Evolutionary conservation across 2,329 filamentous ascomycete species (phyloP).

Genomic region (Pseudogymnoascus sp.): DNA sequence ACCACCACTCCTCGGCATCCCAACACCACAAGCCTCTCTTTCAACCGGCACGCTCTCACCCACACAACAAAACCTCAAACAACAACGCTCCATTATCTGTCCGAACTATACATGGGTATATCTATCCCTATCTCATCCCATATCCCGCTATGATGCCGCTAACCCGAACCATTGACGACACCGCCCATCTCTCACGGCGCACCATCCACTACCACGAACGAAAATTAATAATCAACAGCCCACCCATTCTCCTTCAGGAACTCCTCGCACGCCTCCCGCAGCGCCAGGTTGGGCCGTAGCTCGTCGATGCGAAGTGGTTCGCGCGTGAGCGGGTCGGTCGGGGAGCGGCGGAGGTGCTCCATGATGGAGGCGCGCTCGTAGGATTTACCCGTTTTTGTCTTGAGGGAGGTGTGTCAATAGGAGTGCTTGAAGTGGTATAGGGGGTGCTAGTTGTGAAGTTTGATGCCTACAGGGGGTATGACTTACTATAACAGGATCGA

Average conservation of each 20-base stretch:
- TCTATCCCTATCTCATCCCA: background rate
- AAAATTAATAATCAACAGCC: constrained; percentile 73
- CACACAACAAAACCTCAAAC: background rate
- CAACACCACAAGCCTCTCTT: background rate
- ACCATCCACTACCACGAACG: background rate
- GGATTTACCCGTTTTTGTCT: constrained; percentile 78
- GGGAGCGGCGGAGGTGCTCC: constrained; percentile 70
- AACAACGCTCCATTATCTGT: background rate
- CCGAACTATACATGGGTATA: background rate
- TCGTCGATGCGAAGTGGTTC: constrained; percentile 61
- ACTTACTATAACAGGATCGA: constrained; percentile 48
- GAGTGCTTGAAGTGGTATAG: background rate
- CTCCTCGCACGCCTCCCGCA: constrained; percentile 75
- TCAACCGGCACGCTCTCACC: background rate
- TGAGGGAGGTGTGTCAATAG: constrained; percentile 11
- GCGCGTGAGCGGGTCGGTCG: constrained; percentile 75
- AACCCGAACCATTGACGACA: background rate
- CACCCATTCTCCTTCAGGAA: constrained; percentile 83
- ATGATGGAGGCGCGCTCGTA: constrained; percentile 82
- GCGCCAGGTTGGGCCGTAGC: constrained; percentile 68
- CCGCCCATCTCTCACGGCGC: too few species aligned
- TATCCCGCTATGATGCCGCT: background rate
- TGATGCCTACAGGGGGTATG: background rate
- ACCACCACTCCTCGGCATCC: background rate
- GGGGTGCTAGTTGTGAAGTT: background rate